phyloP scores from a whole-genome alignment of 129 eudicot genomes.

The Tanacetum coccineum region DNA sequence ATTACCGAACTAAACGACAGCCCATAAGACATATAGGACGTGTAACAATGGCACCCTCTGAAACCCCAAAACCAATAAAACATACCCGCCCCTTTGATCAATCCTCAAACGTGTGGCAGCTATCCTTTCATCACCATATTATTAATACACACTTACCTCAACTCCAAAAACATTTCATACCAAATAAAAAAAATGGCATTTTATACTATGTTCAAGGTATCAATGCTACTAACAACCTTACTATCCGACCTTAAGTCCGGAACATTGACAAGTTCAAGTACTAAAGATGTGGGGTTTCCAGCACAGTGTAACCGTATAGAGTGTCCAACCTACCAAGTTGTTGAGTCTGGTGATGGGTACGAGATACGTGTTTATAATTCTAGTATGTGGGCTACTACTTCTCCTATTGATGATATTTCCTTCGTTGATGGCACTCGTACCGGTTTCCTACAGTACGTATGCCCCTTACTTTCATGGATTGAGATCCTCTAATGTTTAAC shows the following conservation, averaged over 20 bases:
- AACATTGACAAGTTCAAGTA: slow-evolving; percentile 28
- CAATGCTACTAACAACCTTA: slow-evolving; percentile 44
- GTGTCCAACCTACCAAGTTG: slow-evolving; percentile 76
- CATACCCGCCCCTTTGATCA: neutral
- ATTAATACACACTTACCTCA: neutral
- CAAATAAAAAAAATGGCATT: slow-evolving; percentile 24
- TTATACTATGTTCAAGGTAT: slow-evolving; percentile 48
- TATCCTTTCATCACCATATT: neutral
- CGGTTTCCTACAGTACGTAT: slow-evolving; percentile 64
- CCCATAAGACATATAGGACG: slow-evolving; percentile 18
- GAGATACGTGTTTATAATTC: slow-evolving; percentile 81
- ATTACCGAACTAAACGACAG: neutral
- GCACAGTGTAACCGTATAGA: slow-evolving; percentile 75
- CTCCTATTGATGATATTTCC: slow-evolving; percentile 72
- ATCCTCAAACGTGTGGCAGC: slow-evolving; percentile 25
- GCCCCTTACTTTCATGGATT: no score
- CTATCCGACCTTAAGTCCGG: slow-evolving; percentile 42
- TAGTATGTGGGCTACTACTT: slow-evolving; percentile 73
- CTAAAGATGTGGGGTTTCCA: slow-evolving; percentile 32
- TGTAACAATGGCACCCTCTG: slow-evolving; percentile 14
- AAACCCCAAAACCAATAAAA: neutral
- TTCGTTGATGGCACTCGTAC: slow-evolving; percentile 56
- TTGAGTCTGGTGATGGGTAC: slow-evolving; percentile 55
- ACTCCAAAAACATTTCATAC: neutral
- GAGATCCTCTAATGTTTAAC: no score